phyloP scores from a whole-genome alignment of 495 filamentous ascomycete species.

The Penicillium nucicola region DNA sequence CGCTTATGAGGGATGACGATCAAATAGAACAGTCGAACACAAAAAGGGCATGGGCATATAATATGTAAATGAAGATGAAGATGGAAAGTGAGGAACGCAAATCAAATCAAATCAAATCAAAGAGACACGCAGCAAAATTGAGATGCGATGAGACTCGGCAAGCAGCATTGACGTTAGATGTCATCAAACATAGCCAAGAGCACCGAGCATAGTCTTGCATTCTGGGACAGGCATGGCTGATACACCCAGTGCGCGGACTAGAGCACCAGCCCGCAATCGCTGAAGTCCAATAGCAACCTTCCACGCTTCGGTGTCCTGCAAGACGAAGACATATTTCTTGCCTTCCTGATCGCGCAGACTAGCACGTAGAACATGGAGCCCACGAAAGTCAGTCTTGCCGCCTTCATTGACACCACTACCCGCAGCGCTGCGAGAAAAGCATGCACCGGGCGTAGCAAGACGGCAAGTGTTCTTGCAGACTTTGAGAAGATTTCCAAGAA shows the following conservation, averaged over 20 bases:
- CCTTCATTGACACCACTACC: constrained; percentile 12
- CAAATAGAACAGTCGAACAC: constrained; percentile 2
- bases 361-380: constrained; percentile 77
- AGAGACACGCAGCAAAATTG: not conserved
- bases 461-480: constrained; percentile 62
- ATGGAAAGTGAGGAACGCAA: not conserved
- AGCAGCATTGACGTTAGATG: constrained; percentile 2
- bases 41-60: not conserved
- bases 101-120: constrained; percentile 4
- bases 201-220: constrained; percentile 56
- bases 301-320: constrained; percentile 84
- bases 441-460: constrained; percentile 37
- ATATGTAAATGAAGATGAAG: constrained; percentile 9
- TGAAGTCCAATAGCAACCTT: constrained; percentile 84
- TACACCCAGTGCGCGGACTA: constrained; percentile 65
- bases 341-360: constrained; percentile 80
- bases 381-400: constrained; percentile 47
- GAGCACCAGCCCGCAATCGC: constrained; percentile 66
- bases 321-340: constrained; percentile 77
- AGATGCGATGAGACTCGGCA: not conserved
- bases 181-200: constrained; percentile 55
- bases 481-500: constrained; percentile 54
- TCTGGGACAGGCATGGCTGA: constrained; percentile 58
- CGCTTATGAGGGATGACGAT: constrained; percentile 22
- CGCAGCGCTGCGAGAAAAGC: constrained; percentile 21